phyloP scores from a whole-genome alignment of 2,329 filamentous ascomycete genomes.

The Arthrobotrys megalospora region DNA sequence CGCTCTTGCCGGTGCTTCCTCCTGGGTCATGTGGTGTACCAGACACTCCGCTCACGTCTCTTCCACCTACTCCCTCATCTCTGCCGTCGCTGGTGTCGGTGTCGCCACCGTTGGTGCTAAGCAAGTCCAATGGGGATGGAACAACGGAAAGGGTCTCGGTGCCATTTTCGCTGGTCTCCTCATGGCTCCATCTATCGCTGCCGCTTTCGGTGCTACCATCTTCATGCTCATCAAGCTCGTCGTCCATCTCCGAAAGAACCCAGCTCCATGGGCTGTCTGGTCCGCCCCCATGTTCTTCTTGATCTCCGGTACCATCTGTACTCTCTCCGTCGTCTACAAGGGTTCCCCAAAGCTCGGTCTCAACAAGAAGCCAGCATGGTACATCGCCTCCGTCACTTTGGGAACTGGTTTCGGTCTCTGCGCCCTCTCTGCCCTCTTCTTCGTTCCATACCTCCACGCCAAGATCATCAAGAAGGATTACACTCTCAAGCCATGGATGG shows the following conservation, averaged over 20 bases:
- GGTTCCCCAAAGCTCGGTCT: slow-evolving; percentile 79
- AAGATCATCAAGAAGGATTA: slow-evolving; percentile 75
- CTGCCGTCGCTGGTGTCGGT: slow-evolving; percentile 72
- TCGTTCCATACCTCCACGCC: slow-evolving; percentile 75
- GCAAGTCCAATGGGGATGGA: slow-evolving; percentile 73
- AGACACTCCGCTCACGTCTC: slow-evolving; percentile 80
- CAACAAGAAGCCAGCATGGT: slow-evolving; percentile 77
- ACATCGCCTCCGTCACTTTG: slow-evolving; percentile 73
- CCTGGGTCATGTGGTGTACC: slow-evolving; percentile 87
- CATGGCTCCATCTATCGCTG: slow-evolving; percentile 78
- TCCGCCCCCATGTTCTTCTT: slow-evolving; percentile 84
- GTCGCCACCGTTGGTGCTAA: slow-evolving; percentile 69
- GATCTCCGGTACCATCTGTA: slow-evolving; percentile 80
- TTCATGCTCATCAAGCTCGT: slow-evolving; percentile 80
- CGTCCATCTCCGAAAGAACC: slow-evolving; percentile 76
- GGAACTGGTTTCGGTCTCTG: slow-evolving; percentile 71
- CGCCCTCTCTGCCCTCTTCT: slow-evolving; percentile 71
- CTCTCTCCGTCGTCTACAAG: slow-evolving; percentile 85
- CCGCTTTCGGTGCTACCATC: slow-evolving; percentile 73
- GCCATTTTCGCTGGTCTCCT: slow-evolving; percentile 80
- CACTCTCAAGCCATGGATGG: slow-evolving; percentile 73
- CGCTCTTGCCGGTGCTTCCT: slow-evolving; percentile 76
- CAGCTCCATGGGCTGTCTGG: slow-evolving; percentile 80
- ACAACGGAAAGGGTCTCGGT: slow-evolving; percentile 76
- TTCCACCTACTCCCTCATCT: slow-evolving; percentile 80